These are phyloP conservation scores for Boletus barrowsii DNA, from an alignment of 768 basidiomycete species.

Conservation along the genomic window DNA sequence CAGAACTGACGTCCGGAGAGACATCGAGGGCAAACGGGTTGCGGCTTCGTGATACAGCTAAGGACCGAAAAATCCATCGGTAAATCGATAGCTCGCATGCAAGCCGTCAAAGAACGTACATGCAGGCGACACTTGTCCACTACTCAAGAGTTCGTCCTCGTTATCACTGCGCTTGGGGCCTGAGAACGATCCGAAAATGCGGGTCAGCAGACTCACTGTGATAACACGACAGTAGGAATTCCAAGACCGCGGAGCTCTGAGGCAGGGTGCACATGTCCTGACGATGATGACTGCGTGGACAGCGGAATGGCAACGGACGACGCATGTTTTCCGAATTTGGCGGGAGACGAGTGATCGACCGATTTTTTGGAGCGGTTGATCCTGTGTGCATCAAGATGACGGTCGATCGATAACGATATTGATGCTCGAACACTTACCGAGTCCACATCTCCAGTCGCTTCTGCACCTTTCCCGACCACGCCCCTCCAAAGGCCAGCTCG, in stretches of 20 bases:
- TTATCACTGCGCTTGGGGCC: constrained; percentile 14
- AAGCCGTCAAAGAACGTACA: constrained; percentile 40
- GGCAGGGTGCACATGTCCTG: constrained; percentile 26
- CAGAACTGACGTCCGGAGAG: constrained; percentile 31
- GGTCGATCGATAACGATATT: neutral
- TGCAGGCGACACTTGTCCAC: constrained; percentile 71
- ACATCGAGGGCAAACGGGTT: constrained; percentile 24
- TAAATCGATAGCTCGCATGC: constrained; percentile 6
- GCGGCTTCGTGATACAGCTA: constrained; percentile 25
- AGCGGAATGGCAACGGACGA: constrained; percentile 30
- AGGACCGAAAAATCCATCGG: neutral
- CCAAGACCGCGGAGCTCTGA: constrained; percentile 26
- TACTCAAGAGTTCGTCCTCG: constrained; percentile 66
- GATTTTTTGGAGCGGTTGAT: constrained; percentile 35
- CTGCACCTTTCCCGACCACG: constrained; percentile 42
- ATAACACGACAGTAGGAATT: constrained; percentile 40
- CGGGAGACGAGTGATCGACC: constrained; percentile 25
- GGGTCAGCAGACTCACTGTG: constrained; percentile 30
- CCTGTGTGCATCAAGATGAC: constrained; percentile 19
- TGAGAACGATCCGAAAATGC: neutral
- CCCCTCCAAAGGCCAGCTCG: constrained; percentile 33
- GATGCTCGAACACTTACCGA: constrained; percentile 32
- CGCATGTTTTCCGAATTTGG: constrained; percentile 21
- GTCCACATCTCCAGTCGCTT: constrained; percentile 50
- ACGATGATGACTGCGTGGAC: constrained; percentile 35